Base-by-base conservation (phyloP, 179 eudicot genomes). In the Silene coronaria region DNA sequence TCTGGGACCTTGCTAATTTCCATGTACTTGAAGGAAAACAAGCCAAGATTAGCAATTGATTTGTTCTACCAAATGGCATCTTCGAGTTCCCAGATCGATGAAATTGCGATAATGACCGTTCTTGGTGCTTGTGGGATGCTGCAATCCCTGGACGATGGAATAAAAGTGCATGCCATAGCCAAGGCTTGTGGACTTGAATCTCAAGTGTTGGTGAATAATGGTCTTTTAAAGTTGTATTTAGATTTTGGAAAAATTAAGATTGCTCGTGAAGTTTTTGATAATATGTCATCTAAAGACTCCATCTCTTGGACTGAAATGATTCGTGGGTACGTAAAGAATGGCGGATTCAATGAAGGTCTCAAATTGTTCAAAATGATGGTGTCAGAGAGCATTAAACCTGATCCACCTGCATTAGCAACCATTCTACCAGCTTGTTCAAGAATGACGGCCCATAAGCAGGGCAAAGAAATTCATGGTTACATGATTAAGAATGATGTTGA, bases 271-370 rank as follows among this genome's bases (percentile, higher is more conserved):
- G 83, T 86, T 13, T 91, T 91, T 79, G 85, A 91, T 82, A 63
- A 48, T 24, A 89, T 91, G 89, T 46, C 78, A 19, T 72, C 76
- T 13, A 86, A 80, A 66, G 91, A 91, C 83, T 74, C 80, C 53
- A 89, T 91, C 81, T 89, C 96, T n/a, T 91, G 93, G 91, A 91
- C 96, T 19, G 88, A 84, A 66, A 84, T 91, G 86, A 77, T 88
- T 70, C 85, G 83, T 30, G 93, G 90, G 68, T 86, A 91, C 73
- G 96, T 91, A 73, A 82, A 75, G 81, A 88, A 77, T 46, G 96
- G 96, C 46, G 89, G 88, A 55, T 89, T 86, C 71, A 88, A 89
- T 55, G 96, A 91, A 85, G 91, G 87, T 59, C 75, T 89, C 38
- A 89, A 91, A 72, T 78, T 91, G 74, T 91, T 91, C 70, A 80